These are phyloP conservation scores for Malus asiatica DNA, from an alignment of 306 rosid species.

Conservation along the genomic window DNA sequence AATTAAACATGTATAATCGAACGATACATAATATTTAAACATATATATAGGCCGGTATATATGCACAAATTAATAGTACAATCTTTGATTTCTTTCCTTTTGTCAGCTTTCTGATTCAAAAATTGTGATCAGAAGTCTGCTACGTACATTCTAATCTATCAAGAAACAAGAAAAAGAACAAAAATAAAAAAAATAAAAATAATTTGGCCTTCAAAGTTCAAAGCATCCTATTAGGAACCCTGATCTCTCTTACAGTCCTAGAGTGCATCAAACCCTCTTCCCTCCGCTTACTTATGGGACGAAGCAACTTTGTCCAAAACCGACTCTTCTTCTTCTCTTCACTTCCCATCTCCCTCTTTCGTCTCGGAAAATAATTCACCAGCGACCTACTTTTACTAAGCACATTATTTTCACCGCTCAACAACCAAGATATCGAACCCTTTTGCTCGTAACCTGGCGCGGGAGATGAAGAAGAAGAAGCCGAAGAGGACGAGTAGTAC, in stretches of 20 bases:
- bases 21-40: too few species aligned
- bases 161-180: not conserved
- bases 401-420: conserved; percentile 23
- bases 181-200: not conserved
- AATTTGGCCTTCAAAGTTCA: not conserved
- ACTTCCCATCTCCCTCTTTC: not conserved
- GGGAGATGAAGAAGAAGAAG: conserved; percentile 54
- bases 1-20: too few species aligned
- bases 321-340: conserved; percentile 29
- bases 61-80: not conserved
- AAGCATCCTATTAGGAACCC: not conserved
- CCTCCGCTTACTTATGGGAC: conserved; percentile 34
- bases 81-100: not conserved
- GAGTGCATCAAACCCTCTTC: conserved; percentile 29
- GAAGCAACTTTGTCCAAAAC: conserved; percentile 62
- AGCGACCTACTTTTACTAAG: conserved; percentile 48
- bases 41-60: not conserved
- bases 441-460: not conserved
- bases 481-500: conserved; percentile 37
- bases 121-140: not conserved
- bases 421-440: conserved; percentile 12
- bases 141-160: not conserved
- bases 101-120: not conserved
- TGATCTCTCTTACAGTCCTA: conserved; percentile 25
- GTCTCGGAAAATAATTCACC: conserved; percentile 32